These are phyloP conservation scores for Torulaspora franciscae DNA, from an alignment of 805 yeast species.

Conservation along the genomic window DNA sequence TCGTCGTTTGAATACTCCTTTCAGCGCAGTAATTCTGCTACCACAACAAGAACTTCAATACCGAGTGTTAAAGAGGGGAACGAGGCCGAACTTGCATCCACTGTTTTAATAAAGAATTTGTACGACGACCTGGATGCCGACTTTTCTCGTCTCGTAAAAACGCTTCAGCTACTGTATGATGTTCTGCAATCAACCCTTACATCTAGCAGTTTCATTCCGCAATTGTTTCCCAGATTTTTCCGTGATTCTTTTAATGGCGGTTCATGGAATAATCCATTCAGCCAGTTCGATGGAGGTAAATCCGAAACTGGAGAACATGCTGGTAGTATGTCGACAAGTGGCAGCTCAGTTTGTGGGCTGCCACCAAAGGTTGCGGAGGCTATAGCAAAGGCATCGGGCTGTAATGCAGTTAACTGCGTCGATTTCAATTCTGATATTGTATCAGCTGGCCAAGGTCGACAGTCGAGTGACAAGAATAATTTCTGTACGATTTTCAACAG, in stretches of 20 bases:
- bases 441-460: neutral
- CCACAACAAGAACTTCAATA: slow-evolving; percentile 9
- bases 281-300: slow-evolving; percentile 22
- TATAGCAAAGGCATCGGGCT: slow-evolving; percentile 23
- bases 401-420: slow-evolving; percentile 3
- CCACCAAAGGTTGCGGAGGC: slow-evolving; percentile 27
- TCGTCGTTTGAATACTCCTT: slow-evolving; percentile 2
- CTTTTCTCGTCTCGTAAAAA: slow-evolving; percentile 31
- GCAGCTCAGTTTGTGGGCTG: slow-evolving; percentile 10
- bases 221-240: slow-evolving; percentile 64
- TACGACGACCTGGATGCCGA: slow-evolving; percentile 25
- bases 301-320: slow-evolving; percentile 4
- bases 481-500: slow-evolving; percentile 8
- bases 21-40: slow-evolving; percentile 9
- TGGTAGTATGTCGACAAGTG: neutral
- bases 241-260: slow-evolving; percentile 68
- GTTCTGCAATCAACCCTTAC: slow-evolving; percentile 25
- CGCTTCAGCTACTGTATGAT: slow-evolving; percentile 29
- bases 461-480: slow-evolving; percentile 2
- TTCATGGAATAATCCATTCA: slow-evolving; percentile 71
- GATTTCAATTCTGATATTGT: slow-evolving; percentile 4
- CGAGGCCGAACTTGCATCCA: slow-evolving; percentile 40
- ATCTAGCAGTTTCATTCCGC: slow-evolving; percentile 44
- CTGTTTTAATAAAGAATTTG: slow-evolving; percentile 31
- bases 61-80: slow-evolving; percentile 33